Conservation (phyloP, 345 rosid species). For the Sonneratia alba region DNA sequence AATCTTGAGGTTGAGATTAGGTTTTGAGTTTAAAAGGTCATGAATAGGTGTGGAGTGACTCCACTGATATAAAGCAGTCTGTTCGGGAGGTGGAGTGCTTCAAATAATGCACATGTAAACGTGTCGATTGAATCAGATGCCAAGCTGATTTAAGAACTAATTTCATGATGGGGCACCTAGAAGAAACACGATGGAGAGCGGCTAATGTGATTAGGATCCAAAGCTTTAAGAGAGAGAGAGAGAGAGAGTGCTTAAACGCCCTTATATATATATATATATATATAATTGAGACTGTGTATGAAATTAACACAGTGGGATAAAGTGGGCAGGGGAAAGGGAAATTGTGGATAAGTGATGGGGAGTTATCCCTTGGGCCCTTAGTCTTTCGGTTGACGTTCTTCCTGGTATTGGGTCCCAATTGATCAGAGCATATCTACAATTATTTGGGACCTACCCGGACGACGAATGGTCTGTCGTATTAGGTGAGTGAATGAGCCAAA, state of each 20-base stretch:
- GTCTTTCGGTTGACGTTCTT: not conserved
- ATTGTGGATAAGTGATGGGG: not conserved
- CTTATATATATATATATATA: too few relatives aligned
- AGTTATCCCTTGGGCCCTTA: not conserved
- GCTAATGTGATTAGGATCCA: not conserved
- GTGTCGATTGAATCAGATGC: not conserved
- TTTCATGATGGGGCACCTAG: not conserved
- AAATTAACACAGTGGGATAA: not conserved
- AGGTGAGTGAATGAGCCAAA: too few relatives aligned
- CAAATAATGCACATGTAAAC: not conserved
- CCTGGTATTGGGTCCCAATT: not conserved
- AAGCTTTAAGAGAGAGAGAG: conserved; percentile 1
- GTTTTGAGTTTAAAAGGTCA: too few relatives aligned
- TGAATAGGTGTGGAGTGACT: too few relatives aligned
- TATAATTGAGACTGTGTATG: not conserved
- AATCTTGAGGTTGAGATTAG: too few relatives aligned
- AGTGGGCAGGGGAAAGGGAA: not conserved
- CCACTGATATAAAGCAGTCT: too few relatives aligned
- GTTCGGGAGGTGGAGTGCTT: too few relatives aligned
- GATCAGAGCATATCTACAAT: not conserved
- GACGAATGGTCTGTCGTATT: not conserved
- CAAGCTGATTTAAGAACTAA: not conserved
- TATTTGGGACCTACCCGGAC: not conserved
- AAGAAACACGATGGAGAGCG: not conserved
- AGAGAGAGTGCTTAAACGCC: too few relatives aligned